Evolutionary conservation across 2,329 filamentous ascomycete genomes (phyloP), one percentile per base, ranked within the genome.

Genomic region (Arachnomyces sp.): DNA sequence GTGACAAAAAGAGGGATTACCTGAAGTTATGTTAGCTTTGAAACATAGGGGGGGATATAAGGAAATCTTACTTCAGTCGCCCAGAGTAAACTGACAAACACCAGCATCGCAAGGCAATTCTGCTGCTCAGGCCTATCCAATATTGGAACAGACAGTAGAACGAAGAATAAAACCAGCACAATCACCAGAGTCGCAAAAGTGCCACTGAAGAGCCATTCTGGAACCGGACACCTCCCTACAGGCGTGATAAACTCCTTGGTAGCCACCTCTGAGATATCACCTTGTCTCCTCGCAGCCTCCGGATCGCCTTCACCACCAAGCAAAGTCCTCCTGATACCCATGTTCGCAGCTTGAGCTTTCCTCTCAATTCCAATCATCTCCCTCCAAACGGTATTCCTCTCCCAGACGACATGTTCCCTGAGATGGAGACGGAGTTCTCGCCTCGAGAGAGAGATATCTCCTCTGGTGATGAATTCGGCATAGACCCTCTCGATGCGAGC

Each of bases 361-460:
- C 92, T 77, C 67, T 98, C 93, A 51, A 98, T 90, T 39, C 90
- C 92, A 59, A 98, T 98, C 78, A 98, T 92, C 54, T 98, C 92
- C 65, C 93, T 75, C 92, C 92, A 98, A 13, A 98, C 92, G 0
- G 92, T 98, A 58, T 98, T 98, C 42, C 92, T 78, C 62, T 98
- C 93, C 93, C 92, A 98, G 0, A 96, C 90, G 14, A 98, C 89
- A 61, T 98, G 92, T 64, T 98, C 93, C 42, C 92, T 75, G 17
- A 98, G 74, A 57, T 98, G 89, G 20, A 94, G 77, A 39, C 92
- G 78, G 42, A 98, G 71, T 57, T 96, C 92, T 50, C 85, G 82
- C 54, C 81, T 85, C 3, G 92, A 89, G 9, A 83, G 67, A 4
- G 75, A 71, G 2, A 83, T 65, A 55, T 98, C 86, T 20, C 88